Evolutionary conservation across 228 moss, liverwort and hornwort species (phyloP), one percentile per base, ranked within the genome.

Genomic region (Sphagnum fallax): DNA sequence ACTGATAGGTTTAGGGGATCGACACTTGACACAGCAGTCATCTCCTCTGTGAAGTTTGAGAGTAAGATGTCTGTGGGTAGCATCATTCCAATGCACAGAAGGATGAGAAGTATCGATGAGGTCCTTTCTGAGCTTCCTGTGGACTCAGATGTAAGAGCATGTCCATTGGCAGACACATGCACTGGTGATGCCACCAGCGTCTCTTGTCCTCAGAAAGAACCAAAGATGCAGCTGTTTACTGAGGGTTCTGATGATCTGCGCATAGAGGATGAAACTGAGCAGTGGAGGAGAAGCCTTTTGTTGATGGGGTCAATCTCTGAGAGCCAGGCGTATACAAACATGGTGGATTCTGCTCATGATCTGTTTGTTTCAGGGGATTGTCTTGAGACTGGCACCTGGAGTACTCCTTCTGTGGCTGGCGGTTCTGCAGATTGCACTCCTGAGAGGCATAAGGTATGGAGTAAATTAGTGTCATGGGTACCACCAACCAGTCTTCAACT

Each of bases 181-280:
- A 32, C 32, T 32, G 32, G 32, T 32, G 32, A 32, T 32, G 32
- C 32, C 32, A 32, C 32, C 32, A 32, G 32, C 2, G 2, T 2
- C 32, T 32, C 2, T 32, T 32, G 32, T 32, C 32, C 32, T 32
- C 32, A 32, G 32, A 32, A 32, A 32, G 32, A 32, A 32, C 32
- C 32, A 32, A 32, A 32, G 32, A 32, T 32, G 32, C 32, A 32
- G 32, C 32, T 32, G 32, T 32, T 32, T 32, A 32, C 32, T 32
- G 32, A 32, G 32, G 52, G 77, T 73, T 77, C 77, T 32, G 84
- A 66, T 50, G 72, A 84, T 63, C 78, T 81, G 16, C 69, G 51
- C 6, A 81, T 72, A 79, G 79, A 79, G 68, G 77, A 79, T 16
- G 79, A 75, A 5, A 77, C 68, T 5, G 77, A 75, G 50, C 73